These are phyloP conservation scores for Hypoxylon sp. DNA, from an alignment of 2,329 filamentous ascomycete genomes.

Conservation along the genomic window DNA sequence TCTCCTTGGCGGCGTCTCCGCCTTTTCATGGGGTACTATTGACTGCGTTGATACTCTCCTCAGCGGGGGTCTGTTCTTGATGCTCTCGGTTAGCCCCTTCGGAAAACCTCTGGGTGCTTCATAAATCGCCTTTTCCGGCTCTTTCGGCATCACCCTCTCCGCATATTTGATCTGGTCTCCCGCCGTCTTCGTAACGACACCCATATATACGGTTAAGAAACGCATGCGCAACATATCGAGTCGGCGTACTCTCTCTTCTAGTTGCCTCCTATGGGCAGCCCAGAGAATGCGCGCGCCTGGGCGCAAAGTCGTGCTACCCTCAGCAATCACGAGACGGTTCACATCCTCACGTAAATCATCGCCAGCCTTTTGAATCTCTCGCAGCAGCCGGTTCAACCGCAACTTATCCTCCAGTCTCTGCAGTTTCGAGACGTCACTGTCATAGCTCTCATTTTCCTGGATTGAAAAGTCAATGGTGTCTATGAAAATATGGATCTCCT, in stretches of 20 bases:
- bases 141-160: constrained; percentile 48
- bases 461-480: constrained; percentile 74
- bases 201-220: constrained; percentile 75
- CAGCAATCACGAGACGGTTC: constrained; percentile 65
- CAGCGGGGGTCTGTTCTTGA: constrained; percentile 63
- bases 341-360: constrained; percentile 74
- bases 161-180: constrained; percentile 55
- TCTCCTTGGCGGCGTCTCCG: constrained; percentile 62
- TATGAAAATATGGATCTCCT: constrained; percentile 70
- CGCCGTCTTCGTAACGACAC: constrained; percentile 64
- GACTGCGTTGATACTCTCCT: constrained; percentile 66
- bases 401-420: constrained; percentile 74
- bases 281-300: constrained; percentile 69
- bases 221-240: constrained; percentile 75
- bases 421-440: constrained; percentile 71
- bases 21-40: constrained; percentile 64
- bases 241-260: constrained; percentile 71
- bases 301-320: constrained; percentile 62
- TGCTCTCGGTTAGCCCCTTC: constrained; percentile 61
- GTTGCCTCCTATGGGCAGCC: constrained; percentile 66
- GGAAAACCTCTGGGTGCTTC: constrained; percentile 53
- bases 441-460: constrained; percentile 75
- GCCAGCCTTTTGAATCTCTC: constrained; percentile 73
- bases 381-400: constrained; percentile 69
- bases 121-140: constrained; percentile 52